Conservation (phyloP, 192 early-diverging fungal genomes). For the Chytriomyces sp. region DNA sequence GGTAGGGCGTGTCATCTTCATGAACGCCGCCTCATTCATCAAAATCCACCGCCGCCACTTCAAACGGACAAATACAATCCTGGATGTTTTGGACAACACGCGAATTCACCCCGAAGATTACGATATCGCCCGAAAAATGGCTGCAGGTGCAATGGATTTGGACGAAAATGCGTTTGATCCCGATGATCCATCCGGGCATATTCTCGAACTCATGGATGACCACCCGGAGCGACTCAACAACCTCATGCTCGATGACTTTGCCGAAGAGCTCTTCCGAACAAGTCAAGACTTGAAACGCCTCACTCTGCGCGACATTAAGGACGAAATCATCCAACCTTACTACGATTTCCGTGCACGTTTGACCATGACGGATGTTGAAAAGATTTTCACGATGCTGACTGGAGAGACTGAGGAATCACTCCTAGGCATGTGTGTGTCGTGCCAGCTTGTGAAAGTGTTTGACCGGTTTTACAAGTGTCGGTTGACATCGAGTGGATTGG, state of each 20-base stretch:
- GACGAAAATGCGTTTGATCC: constrained; percentile 61
- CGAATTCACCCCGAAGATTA: constrained; percentile 97
- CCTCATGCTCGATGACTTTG: constrained; percentile 89
- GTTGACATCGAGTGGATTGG: constrained; percentile 74
- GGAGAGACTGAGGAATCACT: constrained; percentile 78
- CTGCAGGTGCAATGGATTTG: constrained; percentile 90
- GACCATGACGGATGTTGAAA: constrained; percentile 56
- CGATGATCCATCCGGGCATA: constrained; percentile 75
- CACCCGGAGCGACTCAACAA: constrained; percentile 76
- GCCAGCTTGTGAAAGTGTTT: constrained; percentile 69
- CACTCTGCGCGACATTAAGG: constrained; percentile 81
- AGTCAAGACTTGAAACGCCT: constrained; percentile 78
- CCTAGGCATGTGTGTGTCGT: constrained; percentile 72
- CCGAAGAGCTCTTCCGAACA: constrained; percentile 76
- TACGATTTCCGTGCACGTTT: constrained; percentile 73
- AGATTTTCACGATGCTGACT: constrained; percentile 84
- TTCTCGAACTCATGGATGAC: constrained; percentile 78
- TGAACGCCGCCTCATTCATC: constrained; percentile 93
- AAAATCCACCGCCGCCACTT: constrained; percentile 71
- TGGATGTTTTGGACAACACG: constrained; percentile 90
- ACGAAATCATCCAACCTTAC: constrained; percentile 84
- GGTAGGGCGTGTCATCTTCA: constrained; percentile 74
- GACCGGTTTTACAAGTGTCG: constrained; percentile 75
- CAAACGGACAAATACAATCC: constrained; percentile 40
- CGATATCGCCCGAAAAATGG: constrained; percentile 94